A percentile compares a stretch with the other conserved stretches of the same genome.
phyloP scores from a whole-genome alignment of 2,329 filamentous ascomycete species.

The Ophiostoma perfectum region DNA sequence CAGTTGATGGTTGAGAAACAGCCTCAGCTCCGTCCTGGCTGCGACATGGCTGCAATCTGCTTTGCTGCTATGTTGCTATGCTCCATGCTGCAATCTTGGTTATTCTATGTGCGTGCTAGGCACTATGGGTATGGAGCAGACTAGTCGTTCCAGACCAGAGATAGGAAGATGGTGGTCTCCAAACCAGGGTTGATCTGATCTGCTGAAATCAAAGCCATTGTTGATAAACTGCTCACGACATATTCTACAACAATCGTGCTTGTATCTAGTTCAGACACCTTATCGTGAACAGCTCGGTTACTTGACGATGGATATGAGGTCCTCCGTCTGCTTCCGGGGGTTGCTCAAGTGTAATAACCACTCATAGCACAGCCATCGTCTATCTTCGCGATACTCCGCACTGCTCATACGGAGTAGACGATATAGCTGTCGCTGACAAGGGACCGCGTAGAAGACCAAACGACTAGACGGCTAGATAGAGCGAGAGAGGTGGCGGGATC shows the following conservation, averaged over 20 bases:
- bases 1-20: no score
- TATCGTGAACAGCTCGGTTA: neutral
- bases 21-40: constrained; percentile 3
- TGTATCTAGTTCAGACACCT: neutral
- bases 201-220: no score
- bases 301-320: neutral
- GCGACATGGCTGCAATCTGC: neutral
- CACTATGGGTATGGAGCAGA: no score
- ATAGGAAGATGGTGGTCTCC: no score
- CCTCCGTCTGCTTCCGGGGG: neutral
- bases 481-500: neutral
- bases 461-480: neutral
- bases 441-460: no score
- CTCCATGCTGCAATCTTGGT: neutral
- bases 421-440: no score
- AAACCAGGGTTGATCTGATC: no score
- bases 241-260: no score
- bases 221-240: no score
- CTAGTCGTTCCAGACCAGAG: no score
- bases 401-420: neutral
- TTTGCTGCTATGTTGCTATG: neutral
- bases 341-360: neutral
- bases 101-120: neutral
- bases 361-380: neutral
- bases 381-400: constrained; percentile 6